Evolutionary conservation across 495 filamentous ascomycete species (phyloP).

Genomic region (Daldinia loculata): DNA sequence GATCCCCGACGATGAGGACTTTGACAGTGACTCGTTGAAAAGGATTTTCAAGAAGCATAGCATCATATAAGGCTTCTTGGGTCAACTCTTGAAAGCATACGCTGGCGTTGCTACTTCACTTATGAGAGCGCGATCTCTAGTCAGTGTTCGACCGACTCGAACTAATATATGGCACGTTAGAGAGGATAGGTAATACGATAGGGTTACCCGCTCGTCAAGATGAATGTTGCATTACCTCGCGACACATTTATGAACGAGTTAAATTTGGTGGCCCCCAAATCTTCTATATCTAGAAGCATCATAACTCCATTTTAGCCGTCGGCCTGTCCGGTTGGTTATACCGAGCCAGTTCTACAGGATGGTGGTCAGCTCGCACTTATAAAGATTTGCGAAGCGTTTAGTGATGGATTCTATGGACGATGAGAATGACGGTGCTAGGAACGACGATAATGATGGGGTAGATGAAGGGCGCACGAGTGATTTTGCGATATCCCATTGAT

Average conservation of each 20-base stretch:
- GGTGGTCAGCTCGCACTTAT: neutral
- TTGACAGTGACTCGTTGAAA: constrained; percentile 60
- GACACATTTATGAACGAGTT: neutral
- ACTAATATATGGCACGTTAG: neutral
- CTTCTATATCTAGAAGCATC: constrained; percentile 1
- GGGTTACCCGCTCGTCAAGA: neutral
- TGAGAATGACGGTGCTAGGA: neutral
- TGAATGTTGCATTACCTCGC: neutral
- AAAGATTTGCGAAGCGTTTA: neutral
- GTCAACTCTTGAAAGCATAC: neutral
- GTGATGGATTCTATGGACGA: neutral
- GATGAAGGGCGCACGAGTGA: constrained; percentile 16
- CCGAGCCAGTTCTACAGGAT: neutral
- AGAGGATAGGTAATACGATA: neutral
- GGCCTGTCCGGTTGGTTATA: neutral
- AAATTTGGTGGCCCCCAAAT: neutral
- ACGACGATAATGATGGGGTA: constrained; percentile 33
- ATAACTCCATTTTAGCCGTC: neutral
- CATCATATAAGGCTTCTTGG: constrained; percentile 49
- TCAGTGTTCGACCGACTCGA: neutral
- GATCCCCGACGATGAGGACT: constrained; percentile 72
- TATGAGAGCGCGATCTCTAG: neutral
- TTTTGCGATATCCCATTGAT: constrained; percentile 33
- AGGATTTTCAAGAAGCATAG: constrained; percentile 56
- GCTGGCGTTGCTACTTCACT: constrained; percentile 3